Base-by-base conservation (phyloP, 345 rosid genomes). In the Hevea brasiliensis region DNA sequence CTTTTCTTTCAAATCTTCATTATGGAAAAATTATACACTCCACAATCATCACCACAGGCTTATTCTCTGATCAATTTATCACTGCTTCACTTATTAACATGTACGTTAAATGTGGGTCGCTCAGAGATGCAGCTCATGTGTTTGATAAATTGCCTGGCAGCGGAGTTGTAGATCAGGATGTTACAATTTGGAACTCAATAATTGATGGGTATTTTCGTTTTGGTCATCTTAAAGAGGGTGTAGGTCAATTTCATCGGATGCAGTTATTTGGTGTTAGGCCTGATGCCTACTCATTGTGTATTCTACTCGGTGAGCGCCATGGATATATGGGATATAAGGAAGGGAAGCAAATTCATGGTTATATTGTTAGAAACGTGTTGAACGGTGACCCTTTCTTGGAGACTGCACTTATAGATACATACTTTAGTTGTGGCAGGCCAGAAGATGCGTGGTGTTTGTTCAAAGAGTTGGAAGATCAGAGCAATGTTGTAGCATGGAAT, bases 401-500 rank as follows among this genome's bases (percentile, higher is more conserved):
- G 62, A 90, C 87, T 72, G 89, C 96, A 61, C 76, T 90, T 6
- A 69, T 89, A 75, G 86, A 82, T 83, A 81, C 79, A 87, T 89
- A 89, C 75, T 81, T 83, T 66, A 74, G 80, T 60, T 81, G 85
- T 27, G 72, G 86, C 66, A 76, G 75, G 74, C 67, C 71, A 15
- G 67, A 32, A 79, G 70, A 85, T 68, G 92, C 92, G 7, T 86
- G 89, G 86, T 68, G 57, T 61, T 71, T 85, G 65, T 89, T 90
- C 50, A 26, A 77, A 61, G 79, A 59, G 75, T 44, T 81, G 79
- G 86, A 77, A 54, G 85, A 89, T 74, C 85, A 77, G 67, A 80
- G 83, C 63, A 87, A 85, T 76, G 81, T 86, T 41, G 96, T 92
- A 15, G 68, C 81, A 7, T 92, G 98, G 96, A 92, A 92, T 85